Evolutionary conservation across 2,329 filamentous ascomycete genomes (phyloP).

Genomic region (Lasiodiplodia theobromae): DNA sequence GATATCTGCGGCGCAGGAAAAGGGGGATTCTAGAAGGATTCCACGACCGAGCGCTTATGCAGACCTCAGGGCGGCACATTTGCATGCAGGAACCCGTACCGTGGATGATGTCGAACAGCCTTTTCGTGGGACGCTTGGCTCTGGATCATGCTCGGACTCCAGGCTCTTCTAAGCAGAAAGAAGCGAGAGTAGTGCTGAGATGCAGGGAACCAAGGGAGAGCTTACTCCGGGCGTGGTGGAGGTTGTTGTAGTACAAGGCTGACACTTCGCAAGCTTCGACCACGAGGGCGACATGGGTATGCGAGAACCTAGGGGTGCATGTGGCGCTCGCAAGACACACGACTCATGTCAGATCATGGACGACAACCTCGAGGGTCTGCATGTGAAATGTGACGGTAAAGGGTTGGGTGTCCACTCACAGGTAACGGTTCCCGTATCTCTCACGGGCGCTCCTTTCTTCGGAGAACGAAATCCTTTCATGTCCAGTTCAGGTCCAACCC

Average conservation of each 20-base stretch:
- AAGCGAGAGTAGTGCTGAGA: not conserved
- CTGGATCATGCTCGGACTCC: not conserved
- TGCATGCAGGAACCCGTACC: conserved; percentile 19
- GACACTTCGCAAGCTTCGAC: conserved; percentile 12
- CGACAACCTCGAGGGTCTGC: not conserved
- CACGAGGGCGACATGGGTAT: not conserved
- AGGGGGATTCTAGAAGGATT: conserved; percentile 16
- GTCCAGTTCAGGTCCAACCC: not conserved
- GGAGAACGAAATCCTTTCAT: too few species aligned
- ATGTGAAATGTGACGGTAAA: not conserved
- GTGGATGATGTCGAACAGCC: not conserved
- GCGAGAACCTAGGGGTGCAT: not conserved
- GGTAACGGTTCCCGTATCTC: not conserved
- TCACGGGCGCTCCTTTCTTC: not conserved
- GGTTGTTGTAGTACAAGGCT: conserved; percentile 12
- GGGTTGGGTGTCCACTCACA: not conserved
- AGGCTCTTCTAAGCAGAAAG: not conserved
- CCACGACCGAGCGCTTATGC: conserved; percentile 23
- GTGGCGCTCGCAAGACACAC: conserved; percentile 1
- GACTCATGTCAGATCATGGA: not conserved
- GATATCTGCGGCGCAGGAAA: not conserved
- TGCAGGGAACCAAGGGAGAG: not conserved
- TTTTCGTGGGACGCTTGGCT: not conserved
- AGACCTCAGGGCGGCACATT: not conserved
- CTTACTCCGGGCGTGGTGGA: not conserved